Evolutionary conservation across 331 rosid species (phyloP).

Genomic region (Malus hybrid): DNA sequence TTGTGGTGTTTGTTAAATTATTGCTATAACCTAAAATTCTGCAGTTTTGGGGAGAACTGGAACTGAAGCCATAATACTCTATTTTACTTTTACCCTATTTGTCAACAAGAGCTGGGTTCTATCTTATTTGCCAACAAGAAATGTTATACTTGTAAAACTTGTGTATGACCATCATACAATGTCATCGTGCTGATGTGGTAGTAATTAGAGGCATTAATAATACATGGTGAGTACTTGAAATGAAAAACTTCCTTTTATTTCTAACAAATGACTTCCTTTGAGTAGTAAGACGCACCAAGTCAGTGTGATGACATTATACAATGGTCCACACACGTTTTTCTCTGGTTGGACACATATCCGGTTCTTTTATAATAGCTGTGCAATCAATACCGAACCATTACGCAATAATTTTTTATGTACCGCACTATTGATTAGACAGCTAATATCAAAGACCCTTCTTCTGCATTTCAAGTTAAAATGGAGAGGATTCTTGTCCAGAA

Average conservation of each 20-base stretch:
- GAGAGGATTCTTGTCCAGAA: background rate
- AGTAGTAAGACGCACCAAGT: background rate
- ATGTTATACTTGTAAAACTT: background rate
- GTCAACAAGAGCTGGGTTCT: background rate
- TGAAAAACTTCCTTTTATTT: background rate
- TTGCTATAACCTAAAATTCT: background rate
- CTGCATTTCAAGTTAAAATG: background rate
- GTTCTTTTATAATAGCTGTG: background rate
- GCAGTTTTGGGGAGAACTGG: background rate
- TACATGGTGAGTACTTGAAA: background rate
- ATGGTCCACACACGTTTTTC: background rate
- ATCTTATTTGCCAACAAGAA: background rate
- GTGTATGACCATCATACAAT: background rate
- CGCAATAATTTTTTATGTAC: background rate
- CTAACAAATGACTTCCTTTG: background rate
- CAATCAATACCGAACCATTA: background rate
- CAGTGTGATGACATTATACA: background rate
- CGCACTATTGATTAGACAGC: background rate
- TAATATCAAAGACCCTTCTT: background rate
- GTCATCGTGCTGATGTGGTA: background rate
- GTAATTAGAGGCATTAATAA: background rate
- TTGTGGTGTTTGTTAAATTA: background rate
- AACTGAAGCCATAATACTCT: background rate
- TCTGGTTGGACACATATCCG: background rate
- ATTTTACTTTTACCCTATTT: background rate